Conservation (phyloP, 495 filamentous ascomycete species). For the Tuber microsphaerosporum region DNA sequence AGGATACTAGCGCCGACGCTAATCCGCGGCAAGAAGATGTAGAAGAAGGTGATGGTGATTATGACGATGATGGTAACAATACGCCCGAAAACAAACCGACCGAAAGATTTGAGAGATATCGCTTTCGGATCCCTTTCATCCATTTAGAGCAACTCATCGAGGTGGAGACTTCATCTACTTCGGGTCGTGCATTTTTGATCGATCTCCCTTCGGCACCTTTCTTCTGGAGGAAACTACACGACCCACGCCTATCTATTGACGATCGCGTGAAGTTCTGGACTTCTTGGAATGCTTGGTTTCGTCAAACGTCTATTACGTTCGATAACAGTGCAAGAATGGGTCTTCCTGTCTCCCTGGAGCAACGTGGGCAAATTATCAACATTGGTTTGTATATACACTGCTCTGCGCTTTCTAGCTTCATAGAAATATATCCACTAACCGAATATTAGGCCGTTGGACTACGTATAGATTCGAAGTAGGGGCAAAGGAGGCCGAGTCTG, state of each 20-base stretch:
- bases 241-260: conserved; percentile 42
- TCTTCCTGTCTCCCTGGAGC: conserved; percentile 52
- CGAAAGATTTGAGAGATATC: conserved; percentile 43
- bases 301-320: conserved; percentile 63
- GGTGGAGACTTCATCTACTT: conserved; percentile 13
- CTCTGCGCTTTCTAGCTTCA: conserved; percentile 16
- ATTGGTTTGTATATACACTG: conserved; percentile 52
- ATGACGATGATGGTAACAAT: background rate
- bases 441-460: conserved; percentile 55
- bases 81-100: background rate
- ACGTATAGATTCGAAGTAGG: conserved; percentile 56
- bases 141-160: conserved; percentile 54
- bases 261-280: conserved; percentile 51
- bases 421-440: conserved; percentile 37
- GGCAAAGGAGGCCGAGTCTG: conserved; percentile 24
- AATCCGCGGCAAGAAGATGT: background rate
- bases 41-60: background rate
- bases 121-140: conserved; percentile 58
- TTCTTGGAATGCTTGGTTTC: conserved; percentile 63
- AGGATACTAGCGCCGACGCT: background rate
- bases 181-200: conserved; percentile 51
- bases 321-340: conserved; percentile 44
- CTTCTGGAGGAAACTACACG: conserved; percentile 53
- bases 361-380: conserved; percentile 58
- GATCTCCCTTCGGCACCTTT: conserved; percentile 58